A percentile compares a stretch with the other conserved stretches of the same genome.
phyloP scores from a whole-genome alignment of 1,284 basidiomycete species.

The Pseudozyma sp. region DNA sequence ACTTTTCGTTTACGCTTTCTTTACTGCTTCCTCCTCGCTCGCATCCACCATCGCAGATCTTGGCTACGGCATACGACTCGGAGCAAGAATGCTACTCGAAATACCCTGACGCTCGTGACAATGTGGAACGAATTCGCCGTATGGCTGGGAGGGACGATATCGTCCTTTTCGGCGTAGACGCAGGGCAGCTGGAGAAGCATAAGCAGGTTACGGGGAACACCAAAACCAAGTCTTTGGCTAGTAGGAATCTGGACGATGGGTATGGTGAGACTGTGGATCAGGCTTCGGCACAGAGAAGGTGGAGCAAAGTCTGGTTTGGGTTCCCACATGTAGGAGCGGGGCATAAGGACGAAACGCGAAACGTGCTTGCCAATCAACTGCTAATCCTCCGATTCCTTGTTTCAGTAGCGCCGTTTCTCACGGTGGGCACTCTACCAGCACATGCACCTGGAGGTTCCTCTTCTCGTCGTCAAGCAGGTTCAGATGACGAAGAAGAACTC shows the following conservation, averaged over 20 bases:
- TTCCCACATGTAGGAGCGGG: constrained; percentile 97
- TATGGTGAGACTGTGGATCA: not conserved
- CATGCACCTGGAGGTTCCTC: constrained; percentile 66
- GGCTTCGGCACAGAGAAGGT: constrained; percentile 70
- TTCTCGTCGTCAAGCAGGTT: constrained; percentile 7
- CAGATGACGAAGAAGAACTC: constrained; percentile 37
- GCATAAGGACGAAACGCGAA: constrained; percentile 92
- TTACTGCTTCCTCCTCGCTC: constrained; percentile 72
- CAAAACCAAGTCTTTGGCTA: constrained; percentile 9
- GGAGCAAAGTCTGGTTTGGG: constrained; percentile 89
- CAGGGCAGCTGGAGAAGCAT: constrained; percentile 78
- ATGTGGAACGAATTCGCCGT: constrained; percentile 71
- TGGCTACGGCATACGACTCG: constrained; percentile 88
- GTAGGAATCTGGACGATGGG: constrained; percentile 11
- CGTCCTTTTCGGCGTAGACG: constrained; percentile 87
- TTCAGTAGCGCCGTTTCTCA: constrained; percentile 78
- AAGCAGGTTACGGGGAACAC: constrained; percentile 67
- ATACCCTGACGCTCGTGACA: constrained; percentile 81
- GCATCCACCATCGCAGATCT: constrained; percentile 77
- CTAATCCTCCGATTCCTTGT: constrained; percentile 87
- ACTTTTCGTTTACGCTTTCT: constrained; percentile 90
- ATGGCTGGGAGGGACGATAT: constrained; percentile 74
- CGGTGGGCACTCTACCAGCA: constrained; percentile 53
- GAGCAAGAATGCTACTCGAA: constrained; percentile 82
- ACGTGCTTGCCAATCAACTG: constrained; percentile 89